phyloP scores from a whole-genome alignment of 495 filamentous ascomycete species.

The Podospora appendiculata region DNA sequence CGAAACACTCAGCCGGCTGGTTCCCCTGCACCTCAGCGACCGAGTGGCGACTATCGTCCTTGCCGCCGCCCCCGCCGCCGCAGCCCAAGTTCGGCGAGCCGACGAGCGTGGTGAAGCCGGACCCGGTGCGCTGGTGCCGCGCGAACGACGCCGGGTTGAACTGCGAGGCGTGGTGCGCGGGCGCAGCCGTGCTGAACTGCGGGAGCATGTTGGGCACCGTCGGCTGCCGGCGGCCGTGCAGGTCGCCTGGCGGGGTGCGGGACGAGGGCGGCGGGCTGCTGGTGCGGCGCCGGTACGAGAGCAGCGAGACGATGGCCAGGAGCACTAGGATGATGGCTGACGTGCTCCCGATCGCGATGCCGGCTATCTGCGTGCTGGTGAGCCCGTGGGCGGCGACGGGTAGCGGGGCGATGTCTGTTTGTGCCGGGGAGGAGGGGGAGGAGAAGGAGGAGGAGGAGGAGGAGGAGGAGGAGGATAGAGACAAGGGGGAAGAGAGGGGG shows the following conservation, averaged over 20 bases:
- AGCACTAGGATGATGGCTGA: no score
- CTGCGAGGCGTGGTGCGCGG: not conserved
- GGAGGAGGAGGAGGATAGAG: conserved; percentile 5
- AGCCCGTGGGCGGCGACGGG: no score
- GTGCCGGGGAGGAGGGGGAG: conserved; percentile 1
- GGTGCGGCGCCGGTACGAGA: not conserved
- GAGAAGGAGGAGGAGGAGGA: conserved; percentile 1
- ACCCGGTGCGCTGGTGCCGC: conserved; percentile 6
- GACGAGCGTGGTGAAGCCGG: conserved; percentile 6
- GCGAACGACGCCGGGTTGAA: not conserved
- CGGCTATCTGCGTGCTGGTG: no score
- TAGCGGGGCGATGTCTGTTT: no score
- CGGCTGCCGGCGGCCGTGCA: conserved; percentile 1
- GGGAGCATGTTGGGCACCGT: not conserved
- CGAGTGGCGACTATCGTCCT: no score
- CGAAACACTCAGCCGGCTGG: no score
- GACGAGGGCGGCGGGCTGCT: not conserved
- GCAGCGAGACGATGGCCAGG: no score
- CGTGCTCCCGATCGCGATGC: no score
- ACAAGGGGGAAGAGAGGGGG: not conserved
- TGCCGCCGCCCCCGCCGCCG: no score
- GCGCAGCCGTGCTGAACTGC: no score
- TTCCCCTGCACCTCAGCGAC: no score
- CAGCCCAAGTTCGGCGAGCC: not conserved
- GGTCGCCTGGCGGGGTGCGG: no score